A percentile compares a stretch with the other conserved stretches of the same genome.
Conservation (phyloP, 192 early-diverging fungal genomes). For the Coemansia sp. region DNA sequence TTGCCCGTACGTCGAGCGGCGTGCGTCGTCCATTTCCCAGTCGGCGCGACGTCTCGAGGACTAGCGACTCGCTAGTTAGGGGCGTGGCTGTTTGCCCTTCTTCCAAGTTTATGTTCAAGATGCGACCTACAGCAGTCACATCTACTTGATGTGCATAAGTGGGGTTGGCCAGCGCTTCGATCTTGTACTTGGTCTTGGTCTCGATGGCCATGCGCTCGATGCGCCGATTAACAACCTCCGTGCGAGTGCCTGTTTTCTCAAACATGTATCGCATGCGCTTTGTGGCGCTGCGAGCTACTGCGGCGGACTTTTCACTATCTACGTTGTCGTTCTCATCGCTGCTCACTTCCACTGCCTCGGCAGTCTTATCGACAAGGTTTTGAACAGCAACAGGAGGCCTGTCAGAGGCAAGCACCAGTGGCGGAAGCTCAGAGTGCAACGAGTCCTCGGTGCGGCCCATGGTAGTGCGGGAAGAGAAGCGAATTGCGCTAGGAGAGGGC, state of each 20-base stretch:
- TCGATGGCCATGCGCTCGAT: constrained; percentile 51
- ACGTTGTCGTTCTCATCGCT: constrained; percentile 19
- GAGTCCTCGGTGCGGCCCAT: constrained; percentile 35
- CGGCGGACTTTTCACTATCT: not conserved
- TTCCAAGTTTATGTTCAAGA: constrained; percentile 72
- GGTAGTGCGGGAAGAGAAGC: constrained; percentile 40
- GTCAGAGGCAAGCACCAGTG: constrained; percentile 12
- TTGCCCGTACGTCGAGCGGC: constrained; percentile 58
- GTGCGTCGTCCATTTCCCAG: constrained; percentile 73
- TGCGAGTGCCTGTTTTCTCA: constrained; percentile 38
- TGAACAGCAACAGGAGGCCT: constrained; percentile 3
- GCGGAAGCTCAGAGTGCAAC: constrained; percentile 29
- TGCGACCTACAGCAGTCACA: constrained; percentile 71
- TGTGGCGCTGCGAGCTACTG: constrained; percentile 1
- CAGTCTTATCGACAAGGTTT: constrained; percentile 8
- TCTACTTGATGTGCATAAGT: constrained; percentile 56
- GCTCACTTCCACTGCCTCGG: constrained; percentile 1
- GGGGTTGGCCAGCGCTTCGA: constrained; percentile 54
- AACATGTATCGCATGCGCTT: constrained; percentile 55
- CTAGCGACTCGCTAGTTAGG: constrained; percentile 52
- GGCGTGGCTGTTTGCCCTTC: constrained; percentile 49
- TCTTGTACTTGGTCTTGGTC: constrained; percentile 40
- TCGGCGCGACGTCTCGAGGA: constrained; percentile 77
- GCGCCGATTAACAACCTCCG: constrained; percentile 39
- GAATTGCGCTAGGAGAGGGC: constrained; percentile 46